These are phyloP conservation scores for Phyllosticta paracitricarpa DNA, from an alignment of 2,329 filamentous ascomycete genomes.

Conservation along the genomic window DNA sequence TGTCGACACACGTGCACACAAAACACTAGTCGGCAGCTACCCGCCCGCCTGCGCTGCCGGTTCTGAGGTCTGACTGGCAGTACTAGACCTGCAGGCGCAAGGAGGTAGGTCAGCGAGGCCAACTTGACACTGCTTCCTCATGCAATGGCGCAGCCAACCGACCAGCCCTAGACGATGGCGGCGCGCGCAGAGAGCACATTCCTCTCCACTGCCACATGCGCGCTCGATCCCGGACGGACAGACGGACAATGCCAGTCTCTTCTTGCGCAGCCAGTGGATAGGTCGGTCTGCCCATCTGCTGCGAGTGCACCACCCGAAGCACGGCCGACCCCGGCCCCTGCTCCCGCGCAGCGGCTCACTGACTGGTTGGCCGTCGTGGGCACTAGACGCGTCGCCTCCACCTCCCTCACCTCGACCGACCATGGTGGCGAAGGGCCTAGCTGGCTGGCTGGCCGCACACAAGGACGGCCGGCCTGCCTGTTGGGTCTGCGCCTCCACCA, in stretches of 20 bases:
- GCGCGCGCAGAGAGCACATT: background rate
- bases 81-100: background rate
- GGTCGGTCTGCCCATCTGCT: too few species aligned
- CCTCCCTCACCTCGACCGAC: background rate
- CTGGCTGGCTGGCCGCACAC: background rate
- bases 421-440: background rate
- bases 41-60: background rate
- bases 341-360: background rate
- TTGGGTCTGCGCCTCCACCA: background rate
- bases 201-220: background rate
- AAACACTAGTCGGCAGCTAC: background rate
- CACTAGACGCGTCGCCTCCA: background rate
- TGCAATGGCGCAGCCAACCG: background rate
- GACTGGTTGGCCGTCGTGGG: background rate
- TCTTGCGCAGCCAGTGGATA: too few species aligned
- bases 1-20: background rate
- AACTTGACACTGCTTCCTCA: background rate
- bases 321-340: background rate
- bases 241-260: background rate
- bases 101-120: background rate
- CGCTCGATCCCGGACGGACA: background rate
- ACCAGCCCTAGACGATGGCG: background rate
- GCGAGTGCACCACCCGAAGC: background rate
- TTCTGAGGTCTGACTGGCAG: background rate
- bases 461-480: background rate